Evolutionary conservation across 768 basidiomycete species (phyloP), one percentile per base, ranked within the genome.

Genomic region (Tricholoma sp.): DNA sequence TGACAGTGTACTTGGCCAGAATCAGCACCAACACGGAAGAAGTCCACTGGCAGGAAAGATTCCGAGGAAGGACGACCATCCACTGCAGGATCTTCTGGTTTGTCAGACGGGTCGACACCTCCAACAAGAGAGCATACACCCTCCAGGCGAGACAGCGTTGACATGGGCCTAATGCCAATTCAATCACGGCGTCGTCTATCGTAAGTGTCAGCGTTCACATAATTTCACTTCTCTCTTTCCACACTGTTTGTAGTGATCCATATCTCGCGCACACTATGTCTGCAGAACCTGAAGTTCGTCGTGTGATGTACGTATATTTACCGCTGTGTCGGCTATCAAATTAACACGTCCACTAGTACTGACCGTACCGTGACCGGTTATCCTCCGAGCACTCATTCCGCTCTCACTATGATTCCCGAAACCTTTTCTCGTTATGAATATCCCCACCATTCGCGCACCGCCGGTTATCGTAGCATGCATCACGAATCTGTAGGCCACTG

Each of bases 1-100:
- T 24, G 33, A 28, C 50, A 89, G 90, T 91, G 90, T 68, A 88
- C 84, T 50, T 92, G 90, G 90, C 90, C 90, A 6, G 89, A 91
- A 65, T 85, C 83, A 6, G 80, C 84, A n/a, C 84, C 87, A 28
- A 69, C 82, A 33, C 80, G 88, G 57, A 90, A 88, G 72, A 88
- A 87, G 72, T 75, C 81, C 31, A 57, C 78, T 1, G 69, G 76
- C 1, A 76, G 80, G 61, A 84, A 84, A 65, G 84, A 86, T 50
- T 76, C 81, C 10, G 64, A 76, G 18, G 86, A 87, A 58, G 80
- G 79, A 37, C 75, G 84, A 32, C 87, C 87, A 33, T 89, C 86
- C 1, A 89, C 89, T 9, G 84, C 86, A n/a, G 84, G 82, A 13
- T 90, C 88, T 33, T 86, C 87, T 17, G 84, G 84, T 17, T 54